Conservation (phyloP, 1,139 yeast species). For the Sugiyamaella sp. region DNA sequence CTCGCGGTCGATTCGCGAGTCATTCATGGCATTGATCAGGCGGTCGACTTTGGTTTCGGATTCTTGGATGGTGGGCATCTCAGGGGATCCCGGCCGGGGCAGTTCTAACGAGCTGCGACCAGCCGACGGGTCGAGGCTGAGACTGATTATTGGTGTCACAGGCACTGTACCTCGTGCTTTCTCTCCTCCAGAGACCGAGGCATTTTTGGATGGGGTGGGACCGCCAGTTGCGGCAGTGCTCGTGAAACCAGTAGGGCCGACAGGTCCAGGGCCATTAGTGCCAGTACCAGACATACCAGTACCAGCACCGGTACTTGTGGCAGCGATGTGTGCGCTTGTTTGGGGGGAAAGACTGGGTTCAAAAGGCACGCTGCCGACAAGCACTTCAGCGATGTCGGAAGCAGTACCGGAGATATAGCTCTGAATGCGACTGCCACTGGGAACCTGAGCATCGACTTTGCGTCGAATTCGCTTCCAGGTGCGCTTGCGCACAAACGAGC, state of each 20-base stretch:
- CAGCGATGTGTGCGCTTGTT: too few species aligned
- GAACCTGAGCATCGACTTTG: constrained; percentile 18
- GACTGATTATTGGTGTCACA: constrained; percentile 6
- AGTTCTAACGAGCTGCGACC: not conserved
- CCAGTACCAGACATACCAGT: too few species aligned
- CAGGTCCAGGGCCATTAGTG: too few species aligned
- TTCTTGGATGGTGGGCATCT: constrained; percentile 11
- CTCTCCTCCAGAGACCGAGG: too few species aligned
- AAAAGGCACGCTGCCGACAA: not conserved
- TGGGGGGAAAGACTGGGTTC: too few species aligned
- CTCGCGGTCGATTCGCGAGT: constrained; percentile 32
- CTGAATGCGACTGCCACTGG: not conserved
- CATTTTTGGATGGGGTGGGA: too few species aligned
- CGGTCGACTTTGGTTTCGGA: constrained; percentile 12
- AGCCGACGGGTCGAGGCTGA: constrained; percentile 1
- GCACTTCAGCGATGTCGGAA: not conserved
- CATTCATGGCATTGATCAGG: constrained; percentile 14
- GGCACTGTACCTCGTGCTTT: too few species aligned
- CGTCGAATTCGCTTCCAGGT: constrained; percentile 46
- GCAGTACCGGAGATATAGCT: not conserved
- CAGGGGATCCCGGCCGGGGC: constrained; percentile 2
- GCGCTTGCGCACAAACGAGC: constrained; percentile 48
- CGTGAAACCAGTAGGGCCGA: too few species aligned
- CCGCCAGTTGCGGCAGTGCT: too few species aligned
- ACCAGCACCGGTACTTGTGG: not conserved